Evolutionary conservation across 2,329 filamentous ascomycete species (phyloP).

Genomic region (Ceratocystis diversiconidia): DNA sequence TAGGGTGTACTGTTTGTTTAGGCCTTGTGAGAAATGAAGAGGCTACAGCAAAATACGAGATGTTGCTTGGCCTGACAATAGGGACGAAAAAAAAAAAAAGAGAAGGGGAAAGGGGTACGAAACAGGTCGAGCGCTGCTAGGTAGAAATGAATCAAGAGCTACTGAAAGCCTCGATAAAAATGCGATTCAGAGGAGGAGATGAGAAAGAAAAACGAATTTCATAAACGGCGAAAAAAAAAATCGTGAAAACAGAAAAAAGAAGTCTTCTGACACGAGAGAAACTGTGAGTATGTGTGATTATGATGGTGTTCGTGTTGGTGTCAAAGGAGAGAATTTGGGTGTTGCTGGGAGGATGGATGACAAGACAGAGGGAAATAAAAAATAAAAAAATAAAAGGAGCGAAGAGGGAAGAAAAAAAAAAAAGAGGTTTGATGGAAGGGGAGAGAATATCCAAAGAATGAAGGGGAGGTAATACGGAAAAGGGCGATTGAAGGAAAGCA

Average conservation of each 20-base stretch:
- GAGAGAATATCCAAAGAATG: constrained; percentile 16
- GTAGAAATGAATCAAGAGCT: constrained; percentile 15
- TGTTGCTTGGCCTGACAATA: neutral
- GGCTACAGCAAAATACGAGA: constrained; percentile 15
- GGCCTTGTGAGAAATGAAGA: constrained; percentile 5
- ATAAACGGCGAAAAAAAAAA: neutral
- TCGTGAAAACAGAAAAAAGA: constrained; percentile 3
- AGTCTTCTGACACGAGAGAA: neutral
- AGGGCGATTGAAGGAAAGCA: constrained; percentile 5
- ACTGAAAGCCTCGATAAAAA: constrained; percentile 17
- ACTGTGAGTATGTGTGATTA: neutral
- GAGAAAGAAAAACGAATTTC: constrained; percentile 10
- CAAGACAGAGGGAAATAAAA: neutral
- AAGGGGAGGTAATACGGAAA: constrained; percentile 11
- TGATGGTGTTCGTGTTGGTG: neutral
- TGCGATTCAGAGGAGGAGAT: neutral
- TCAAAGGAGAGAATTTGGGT: neutral
- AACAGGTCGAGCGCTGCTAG: constrained; percentile 9
- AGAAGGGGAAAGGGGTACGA: constrained; percentile 3
- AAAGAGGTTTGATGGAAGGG: constrained; percentile 18
- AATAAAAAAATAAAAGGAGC: neutral
- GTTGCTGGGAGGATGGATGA: constrained; percentile 5
- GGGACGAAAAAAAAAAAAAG: neutral
- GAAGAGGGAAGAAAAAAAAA: constrained; percentile 12
- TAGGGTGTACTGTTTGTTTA: constrained; percentile 7